A percentile compares a stretch with the other conserved stretches of the same genome.
Evolutionary conservation across 2,329 filamentous ascomycete species (phyloP).

Genomic region (Sarocladium kiliense): DNA sequence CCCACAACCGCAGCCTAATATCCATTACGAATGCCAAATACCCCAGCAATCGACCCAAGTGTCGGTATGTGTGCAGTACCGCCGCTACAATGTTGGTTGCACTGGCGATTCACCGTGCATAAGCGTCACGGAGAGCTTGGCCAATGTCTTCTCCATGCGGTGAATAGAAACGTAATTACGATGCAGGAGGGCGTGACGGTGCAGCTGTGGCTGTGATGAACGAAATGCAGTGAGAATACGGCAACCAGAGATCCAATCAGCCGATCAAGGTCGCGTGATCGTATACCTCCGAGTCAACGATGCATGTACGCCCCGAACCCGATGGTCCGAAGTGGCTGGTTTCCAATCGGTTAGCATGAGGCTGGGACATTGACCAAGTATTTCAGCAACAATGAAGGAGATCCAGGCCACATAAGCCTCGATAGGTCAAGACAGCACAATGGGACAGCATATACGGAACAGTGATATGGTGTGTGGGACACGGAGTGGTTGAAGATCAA

Average conservation of each 20-base stretch:
- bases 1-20: slow-evolving; percentile 1
- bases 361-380: too few species aligned
- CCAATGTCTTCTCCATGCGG: not conserved
- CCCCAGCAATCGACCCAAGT: not conserved
- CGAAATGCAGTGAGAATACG: not conserved
- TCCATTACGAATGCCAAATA: slow-evolving; percentile 10
- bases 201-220: not conserved
- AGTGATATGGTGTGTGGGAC: slow-evolving; percentile 1
- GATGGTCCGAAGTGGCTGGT: slow-evolving; percentile 1
- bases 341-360: too few species aligned
- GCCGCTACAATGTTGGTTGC: not conserved
- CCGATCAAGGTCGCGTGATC: not conserved
- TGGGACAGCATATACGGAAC: not conserved
- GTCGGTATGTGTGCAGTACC: not conserved
- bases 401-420: too few species aligned
- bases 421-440: not conserved
- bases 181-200: not conserved
- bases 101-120: not conserved
- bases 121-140: not conserved
- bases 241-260: not conserved
- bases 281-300: not conserved
- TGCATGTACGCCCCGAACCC: not conserved
- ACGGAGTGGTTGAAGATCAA: slow-evolving; percentile 8
- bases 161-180: not conserved
- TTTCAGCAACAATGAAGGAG: too few species aligned